These are phyloP conservation scores for Salix brachista DNA, from an alignment of 345 rosid species.

Conservation along the genomic window DNA sequence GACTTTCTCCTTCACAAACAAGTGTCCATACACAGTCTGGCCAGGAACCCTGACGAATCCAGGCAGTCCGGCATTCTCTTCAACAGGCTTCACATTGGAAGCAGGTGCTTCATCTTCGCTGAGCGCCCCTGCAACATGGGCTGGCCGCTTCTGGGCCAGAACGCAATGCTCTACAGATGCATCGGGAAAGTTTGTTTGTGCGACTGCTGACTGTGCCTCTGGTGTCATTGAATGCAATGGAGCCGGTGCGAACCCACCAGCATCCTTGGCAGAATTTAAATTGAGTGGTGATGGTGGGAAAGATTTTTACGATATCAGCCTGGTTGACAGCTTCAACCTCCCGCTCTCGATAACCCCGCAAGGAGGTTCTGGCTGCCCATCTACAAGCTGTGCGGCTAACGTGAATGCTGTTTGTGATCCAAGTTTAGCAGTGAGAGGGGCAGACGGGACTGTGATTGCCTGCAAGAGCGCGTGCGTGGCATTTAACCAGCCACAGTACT, in stretches of 20 bases:
- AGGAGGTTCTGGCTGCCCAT: too few relatives aligned
- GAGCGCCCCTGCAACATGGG: conserved; percentile 37
- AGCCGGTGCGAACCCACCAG: conserved; percentile 35
- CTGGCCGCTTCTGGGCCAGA: conserved; percentile 53
- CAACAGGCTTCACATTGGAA: conserved; percentile 35
- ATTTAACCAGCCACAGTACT: conserved; percentile 25
- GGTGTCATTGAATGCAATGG: conserved; percentile 31
- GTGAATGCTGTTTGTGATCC: conserved; percentile 11
- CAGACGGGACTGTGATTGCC: conserved; percentile 20
- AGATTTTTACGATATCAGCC: too few relatives aligned
- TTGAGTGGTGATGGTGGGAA: too few relatives aligned
- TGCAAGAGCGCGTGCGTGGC: too few relatives aligned
- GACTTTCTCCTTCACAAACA: too few relatives aligned
- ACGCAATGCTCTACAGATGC: conserved; percentile 34
- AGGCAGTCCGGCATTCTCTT: neutral
- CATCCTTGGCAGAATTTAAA: too few relatives aligned
- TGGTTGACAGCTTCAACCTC: too few relatives aligned
- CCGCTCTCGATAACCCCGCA: too few relatives aligned
- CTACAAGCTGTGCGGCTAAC: too few relatives aligned
- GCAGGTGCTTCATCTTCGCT: conserved; percentile 25
- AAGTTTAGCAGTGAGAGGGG: conserved; percentile 22
- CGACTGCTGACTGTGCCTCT: conserved; percentile 40
- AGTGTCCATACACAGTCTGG: neutral
- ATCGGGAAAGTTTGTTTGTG: conserved; percentile 33
- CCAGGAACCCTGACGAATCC: neutral